Base-by-base conservation (phyloP, 2,329 filamentous ascomycete species). In the Hypoxylon sp. region DNA sequence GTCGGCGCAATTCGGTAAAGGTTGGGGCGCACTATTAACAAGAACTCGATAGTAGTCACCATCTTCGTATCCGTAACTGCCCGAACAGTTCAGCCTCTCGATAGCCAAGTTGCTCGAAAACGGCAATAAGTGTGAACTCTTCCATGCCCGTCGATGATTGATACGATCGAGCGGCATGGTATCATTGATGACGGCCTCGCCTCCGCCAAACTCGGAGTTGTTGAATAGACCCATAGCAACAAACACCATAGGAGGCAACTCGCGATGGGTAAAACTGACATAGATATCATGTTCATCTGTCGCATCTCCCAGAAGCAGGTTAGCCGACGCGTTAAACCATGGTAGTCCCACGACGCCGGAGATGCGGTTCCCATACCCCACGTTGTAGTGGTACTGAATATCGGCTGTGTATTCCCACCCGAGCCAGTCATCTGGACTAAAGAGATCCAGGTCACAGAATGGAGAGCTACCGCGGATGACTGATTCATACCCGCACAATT, bases 191-290 rank as follows among this genome's bases (percentile, higher is more conserved):
- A 74, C 65, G 13, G 84, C 77, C 61, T 84, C 82, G 0, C 81
- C 80, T 9, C 84, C 85, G 2, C 84, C 81, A 65, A 85, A 86
- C 0, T 81, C 84, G 2, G 87, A 89, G 78, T 91, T 91, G 80
- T 91, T 91, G 82, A 91, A 92, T 3, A 92, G 81, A 0, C 90
- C 90, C 78, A 92, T 83, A 0, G 90, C 89, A 1, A 91, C 89
- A 1, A 89, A 79, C 1, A 91, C 87, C 64, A 88, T 89, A 0
- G 90, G 89, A 1, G 89, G 89, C 2, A 92, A 80, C 75, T 92
- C 89, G 19, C 90, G 86, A 75, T 92, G 90, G 0, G 90, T 91
- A 79, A 92, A 92, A 57, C 87, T 89, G 43, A 91, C 82, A 73
- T 89, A 90, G 6, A 92, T 81, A 61, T 91, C 87, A 73, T 91